Conservation (phyloP, 2,329 filamentous ascomycete species). For the Waltergamsia citrina region DNA sequence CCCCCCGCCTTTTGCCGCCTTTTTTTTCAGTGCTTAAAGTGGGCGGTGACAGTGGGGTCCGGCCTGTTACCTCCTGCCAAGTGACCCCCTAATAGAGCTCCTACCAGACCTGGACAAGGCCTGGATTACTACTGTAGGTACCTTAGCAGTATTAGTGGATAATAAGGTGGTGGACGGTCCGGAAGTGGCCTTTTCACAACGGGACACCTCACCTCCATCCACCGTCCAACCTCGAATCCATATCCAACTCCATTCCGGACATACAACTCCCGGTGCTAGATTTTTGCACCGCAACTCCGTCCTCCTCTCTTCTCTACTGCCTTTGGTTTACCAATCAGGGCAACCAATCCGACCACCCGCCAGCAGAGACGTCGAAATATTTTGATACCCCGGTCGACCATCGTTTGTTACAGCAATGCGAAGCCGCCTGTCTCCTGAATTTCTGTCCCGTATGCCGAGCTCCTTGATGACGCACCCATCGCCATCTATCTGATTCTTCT, state of each 20-base stretch:
- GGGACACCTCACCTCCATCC: not conserved
- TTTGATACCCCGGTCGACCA: not conserved
- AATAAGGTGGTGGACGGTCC: not conserved
- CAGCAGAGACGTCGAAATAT: not conserved
- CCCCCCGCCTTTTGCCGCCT: no score
- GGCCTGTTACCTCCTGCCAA: no score
- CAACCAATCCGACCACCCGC: not conserved
- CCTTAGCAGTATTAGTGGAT: no score
- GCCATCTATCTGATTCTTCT: not conserved
- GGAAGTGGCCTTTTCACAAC: no score
- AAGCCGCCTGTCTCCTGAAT: not conserved
- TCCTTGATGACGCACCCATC: constrained; percentile 4
- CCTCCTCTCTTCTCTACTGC: not conserved
- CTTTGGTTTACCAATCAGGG: not conserved
- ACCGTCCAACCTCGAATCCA: not conserved
- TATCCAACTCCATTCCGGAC: not conserved
- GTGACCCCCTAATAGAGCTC: no score
- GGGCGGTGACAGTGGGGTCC: no score
- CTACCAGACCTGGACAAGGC: no score
- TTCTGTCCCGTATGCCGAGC: not conserved
- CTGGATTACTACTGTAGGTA: no score
- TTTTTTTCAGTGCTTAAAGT: no score
- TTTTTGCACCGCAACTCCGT: not conserved
- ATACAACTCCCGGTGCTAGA: not conserved
- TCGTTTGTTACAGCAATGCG: not conserved